Conservation (phyloP, 768 basidiomycete genomes). For the Naematelia aurantialba region DNA sequence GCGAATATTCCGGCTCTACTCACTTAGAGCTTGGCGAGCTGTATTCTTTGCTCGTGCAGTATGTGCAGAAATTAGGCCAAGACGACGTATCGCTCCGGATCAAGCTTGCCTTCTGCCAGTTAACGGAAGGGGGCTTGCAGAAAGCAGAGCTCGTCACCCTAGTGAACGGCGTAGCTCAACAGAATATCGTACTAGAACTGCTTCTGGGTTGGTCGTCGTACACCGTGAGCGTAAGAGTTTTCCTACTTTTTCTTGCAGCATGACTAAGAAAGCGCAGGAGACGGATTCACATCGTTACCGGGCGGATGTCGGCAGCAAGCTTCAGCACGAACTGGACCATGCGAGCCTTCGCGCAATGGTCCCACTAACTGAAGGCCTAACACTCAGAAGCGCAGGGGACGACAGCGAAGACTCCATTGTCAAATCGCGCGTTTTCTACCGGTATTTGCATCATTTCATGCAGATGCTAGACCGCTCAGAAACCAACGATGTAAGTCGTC, state of each 20-base stretch:
- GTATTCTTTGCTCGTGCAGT: slow-evolving; percentile 58
- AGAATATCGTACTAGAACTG: slow-evolving; percentile 69
- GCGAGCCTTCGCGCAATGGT: slow-evolving; percentile 71
- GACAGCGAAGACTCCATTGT: slow-evolving; percentile 60
- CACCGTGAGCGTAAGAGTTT: slow-evolving; percentile 54
- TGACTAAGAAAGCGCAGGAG: slow-evolving; percentile 6
- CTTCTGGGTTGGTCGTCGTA: slow-evolving; percentile 76
- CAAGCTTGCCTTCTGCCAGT: slow-evolving; percentile 69
- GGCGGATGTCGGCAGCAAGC: slow-evolving; percentile 8
- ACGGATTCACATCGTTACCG: not conserved
- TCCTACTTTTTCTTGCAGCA: not conserved
- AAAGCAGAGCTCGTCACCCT: slow-evolving; percentile 59
- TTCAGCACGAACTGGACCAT: slow-evolving; percentile 62
- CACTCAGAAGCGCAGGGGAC: slow-evolving; percentile 61
- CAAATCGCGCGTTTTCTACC: slow-evolving; percentile 73
- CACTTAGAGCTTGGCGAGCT: slow-evolving; percentile 53
- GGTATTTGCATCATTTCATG: slow-evolving; percentile 63
- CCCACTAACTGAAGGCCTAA: slow-evolving; percentile 69
- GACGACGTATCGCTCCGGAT: slow-evolving; percentile 60
- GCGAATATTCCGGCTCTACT: slow-evolving; percentile 60
- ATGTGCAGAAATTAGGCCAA: slow-evolving; percentile 62
- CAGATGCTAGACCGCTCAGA: slow-evolving; percentile 20
- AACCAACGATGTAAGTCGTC: slow-evolving; percentile 13
- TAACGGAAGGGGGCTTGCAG: slow-evolving; percentile 66
- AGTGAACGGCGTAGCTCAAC: slow-evolving; percentile 63